Conservation (phyloP, 139 green algal species). For the Chlamydomonas sp. region DNA sequence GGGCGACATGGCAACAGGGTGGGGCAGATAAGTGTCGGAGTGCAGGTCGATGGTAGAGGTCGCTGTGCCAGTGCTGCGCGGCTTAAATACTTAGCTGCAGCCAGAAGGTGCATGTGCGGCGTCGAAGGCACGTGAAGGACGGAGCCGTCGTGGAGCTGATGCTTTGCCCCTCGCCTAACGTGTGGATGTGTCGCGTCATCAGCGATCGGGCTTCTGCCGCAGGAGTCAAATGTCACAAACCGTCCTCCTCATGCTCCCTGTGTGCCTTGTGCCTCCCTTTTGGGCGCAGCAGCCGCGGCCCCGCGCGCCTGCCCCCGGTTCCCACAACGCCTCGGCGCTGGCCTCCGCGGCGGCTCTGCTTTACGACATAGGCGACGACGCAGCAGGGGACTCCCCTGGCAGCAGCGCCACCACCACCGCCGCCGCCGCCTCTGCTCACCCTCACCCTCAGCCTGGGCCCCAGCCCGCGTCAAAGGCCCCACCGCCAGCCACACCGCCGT, state of each 20-base stretch:
- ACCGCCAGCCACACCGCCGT: neutral
- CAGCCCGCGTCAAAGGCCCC: neutral
- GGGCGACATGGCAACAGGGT: no score
- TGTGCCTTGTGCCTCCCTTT: neutral
- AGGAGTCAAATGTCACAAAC: neutral
- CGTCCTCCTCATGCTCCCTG: neutral
- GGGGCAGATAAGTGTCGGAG: no score
- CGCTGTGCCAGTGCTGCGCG: no score
- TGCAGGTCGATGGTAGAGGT: no score
- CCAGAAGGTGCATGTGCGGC: no score
- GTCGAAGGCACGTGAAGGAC: no score
- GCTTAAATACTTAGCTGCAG: no score
- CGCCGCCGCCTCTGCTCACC: neutral
- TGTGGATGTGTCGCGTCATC: no score
- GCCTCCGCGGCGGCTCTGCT: neutral
- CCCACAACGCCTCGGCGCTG: neutral
- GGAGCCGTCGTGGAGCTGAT: no score
- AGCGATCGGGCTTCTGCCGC: no score
- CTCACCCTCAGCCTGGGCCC: neutral
- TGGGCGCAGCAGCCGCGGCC: neutral
- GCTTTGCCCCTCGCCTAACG: no score
- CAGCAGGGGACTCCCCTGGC: neutral
- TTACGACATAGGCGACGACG: conserved; percentile 28
- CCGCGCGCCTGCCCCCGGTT: neutral
- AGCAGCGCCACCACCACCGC: neutral